Base-by-base conservation (phyloP, 2,329 filamentous ascomycete genomes). In the Sordariomycetes sp. region DNA sequence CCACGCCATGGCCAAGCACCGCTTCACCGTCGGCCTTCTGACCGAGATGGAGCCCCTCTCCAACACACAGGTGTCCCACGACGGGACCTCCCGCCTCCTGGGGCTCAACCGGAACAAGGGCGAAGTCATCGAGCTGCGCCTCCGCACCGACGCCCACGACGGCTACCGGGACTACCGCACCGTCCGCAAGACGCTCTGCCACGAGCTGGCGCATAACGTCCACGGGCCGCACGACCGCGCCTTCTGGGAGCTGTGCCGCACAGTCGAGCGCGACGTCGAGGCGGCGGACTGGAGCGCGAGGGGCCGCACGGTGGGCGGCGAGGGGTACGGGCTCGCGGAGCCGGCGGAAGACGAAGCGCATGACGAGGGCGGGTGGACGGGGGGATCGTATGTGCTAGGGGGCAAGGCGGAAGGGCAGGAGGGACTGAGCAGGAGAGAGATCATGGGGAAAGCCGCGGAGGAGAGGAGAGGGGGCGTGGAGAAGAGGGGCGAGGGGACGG, bases 21-120 rank as follows among this genome's bases (percentile, higher is more conserved):
- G 85, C 62, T 97, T 96, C 75, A 82, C 80, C 22, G 94, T 99
- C 1, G 87, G 87, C 0, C 72, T 97, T 3, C 78, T 99, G 28
- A 97, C 92, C 0, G 94, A 99, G 72, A 97, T 99, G 93, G 89
- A 99, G 65, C 94, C 94, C 0, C 79, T 86, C 0, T 80, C 86
- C 63, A 85, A 97, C 71, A 97, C 92, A 0, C 70, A 79, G 61
- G 71, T 76, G 1, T 89, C 82, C 3, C 87, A 89, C 66, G 87
- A 94, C 65, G 77, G 79, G 59, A 80, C 79, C n/a, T 85, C 85
- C 55, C 81, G 90, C 52, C 92, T 89, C 1, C 73, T 97, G 0
- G 94, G 94, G 0, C 70, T 97, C 48, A 99, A 99, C 68, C 79
- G 90, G 12, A 97, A 97, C 68, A 72, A 78, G 2, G 94, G 94